Conservation (phyloP, 805 yeast species). For the Zygosaccharomyces bailii region DNA sequence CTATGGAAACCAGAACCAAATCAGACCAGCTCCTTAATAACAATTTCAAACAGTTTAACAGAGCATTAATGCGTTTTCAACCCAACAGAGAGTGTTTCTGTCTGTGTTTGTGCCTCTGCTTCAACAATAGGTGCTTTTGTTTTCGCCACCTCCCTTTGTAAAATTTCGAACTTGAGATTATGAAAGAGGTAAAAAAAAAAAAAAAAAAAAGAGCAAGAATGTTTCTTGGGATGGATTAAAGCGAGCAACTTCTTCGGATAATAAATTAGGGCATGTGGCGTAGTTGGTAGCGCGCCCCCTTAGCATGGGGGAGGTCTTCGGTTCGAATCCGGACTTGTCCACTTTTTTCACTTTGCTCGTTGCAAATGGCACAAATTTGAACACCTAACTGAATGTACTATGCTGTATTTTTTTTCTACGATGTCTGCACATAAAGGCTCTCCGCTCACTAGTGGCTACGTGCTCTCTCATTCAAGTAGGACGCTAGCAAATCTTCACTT, state of each 20-base stretch:
- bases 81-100: too few species aligned
- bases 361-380: too few species aligned
- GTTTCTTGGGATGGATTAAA: too few species aligned
- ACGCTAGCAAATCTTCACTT: too few species aligned
- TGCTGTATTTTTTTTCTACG: too few species aligned
- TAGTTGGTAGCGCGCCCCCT: constrained; percentile 82
- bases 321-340: constrained; percentile 82
- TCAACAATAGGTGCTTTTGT: not conserved
- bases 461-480: too few species aligned
- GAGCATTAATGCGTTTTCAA: not conserved
- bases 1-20: too few species aligned
- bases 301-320: constrained; percentile 79
- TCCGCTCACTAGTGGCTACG: too few species aligned
- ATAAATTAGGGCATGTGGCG: constrained; percentile 88
- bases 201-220: not conserved
- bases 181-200: not conserved
- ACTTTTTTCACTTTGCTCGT: constrained; percentile 27
- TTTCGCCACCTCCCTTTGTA: constrained; percentile 8
- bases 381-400: too few species aligned
- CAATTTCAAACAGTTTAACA: not conserved
- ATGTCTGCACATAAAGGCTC: too few species aligned
- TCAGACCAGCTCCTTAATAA: not conserved
- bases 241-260: too few species aligned
- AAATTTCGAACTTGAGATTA: not conserved
- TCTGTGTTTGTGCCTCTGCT: not conserved